phyloP scores from a whole-genome alignment of 495 filamentous ascomycete species.

The Penicillium arizonense region DNA sequence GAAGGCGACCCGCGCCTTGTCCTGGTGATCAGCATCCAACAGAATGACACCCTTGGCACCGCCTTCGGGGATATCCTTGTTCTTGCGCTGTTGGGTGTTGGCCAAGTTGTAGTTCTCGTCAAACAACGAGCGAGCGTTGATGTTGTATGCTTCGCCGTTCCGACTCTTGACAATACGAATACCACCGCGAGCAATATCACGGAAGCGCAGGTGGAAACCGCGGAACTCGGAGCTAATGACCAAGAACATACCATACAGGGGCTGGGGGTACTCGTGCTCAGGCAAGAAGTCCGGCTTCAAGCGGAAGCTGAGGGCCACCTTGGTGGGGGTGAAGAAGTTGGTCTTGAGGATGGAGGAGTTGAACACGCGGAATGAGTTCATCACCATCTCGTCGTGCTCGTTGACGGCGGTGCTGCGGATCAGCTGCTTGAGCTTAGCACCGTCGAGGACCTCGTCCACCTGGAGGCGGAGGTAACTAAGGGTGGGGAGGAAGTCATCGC shows the following conservation, averaged over 20 bases:
- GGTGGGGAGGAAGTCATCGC: conserved; percentile 78
- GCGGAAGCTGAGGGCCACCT: conserved; percentile 96
- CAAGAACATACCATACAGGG: conserved; percentile 96
- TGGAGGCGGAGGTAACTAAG: conserved; percentile 73
- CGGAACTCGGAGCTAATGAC: conserved; percentile 96
- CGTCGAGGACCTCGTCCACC: conserved; percentile 73
- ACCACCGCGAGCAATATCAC: conserved; percentile 94
- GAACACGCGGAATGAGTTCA: conserved; percentile 95
- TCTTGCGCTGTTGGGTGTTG: conserved; percentile 98
- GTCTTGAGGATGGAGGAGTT: conserved; percentile 90
- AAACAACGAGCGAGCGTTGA: conserved; percentile 93
- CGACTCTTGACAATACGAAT: conserved; percentile 98
- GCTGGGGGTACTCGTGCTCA: conserved; percentile 87
- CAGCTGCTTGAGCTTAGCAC: conserved; percentile 71
- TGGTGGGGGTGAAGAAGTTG: conserved; percentile 99
- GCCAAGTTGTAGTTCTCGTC: conserved; percentile 99
- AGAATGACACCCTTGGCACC: conserved; percentile 98
- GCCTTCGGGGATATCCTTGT: conserved; percentile 99
- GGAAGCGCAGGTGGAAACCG: conserved; percentile 96
- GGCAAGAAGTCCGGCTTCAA: conserved; percentile 88
- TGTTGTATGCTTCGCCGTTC: conserved; percentile 89
- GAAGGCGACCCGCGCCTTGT: conserved; percentile 86
- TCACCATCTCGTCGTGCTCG: conserved; percentile 97
- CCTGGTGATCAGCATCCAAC: conserved; percentile 88
- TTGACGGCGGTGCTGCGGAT: conserved; percentile 82